phyloP scores from a whole-genome alignment of 2,329 filamentous ascomycete genomes.

The Talaromyces rugulosus region DNA sequence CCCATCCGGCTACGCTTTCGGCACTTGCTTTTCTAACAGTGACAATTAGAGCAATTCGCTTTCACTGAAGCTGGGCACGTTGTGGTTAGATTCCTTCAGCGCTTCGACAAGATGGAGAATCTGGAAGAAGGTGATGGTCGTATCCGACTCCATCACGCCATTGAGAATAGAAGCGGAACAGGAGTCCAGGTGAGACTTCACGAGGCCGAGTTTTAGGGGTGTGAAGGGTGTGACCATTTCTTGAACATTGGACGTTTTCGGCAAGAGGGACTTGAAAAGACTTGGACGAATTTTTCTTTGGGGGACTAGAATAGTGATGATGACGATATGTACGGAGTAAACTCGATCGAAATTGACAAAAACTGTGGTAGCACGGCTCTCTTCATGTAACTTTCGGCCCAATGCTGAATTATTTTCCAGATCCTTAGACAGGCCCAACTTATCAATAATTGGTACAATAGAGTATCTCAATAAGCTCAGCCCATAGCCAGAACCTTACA shows the following conservation, averaged over 20 bases:
- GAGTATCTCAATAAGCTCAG: background rate
- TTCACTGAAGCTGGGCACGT: constrained; percentile 12
- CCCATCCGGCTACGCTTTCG: background rate
- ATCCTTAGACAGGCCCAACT: no score
- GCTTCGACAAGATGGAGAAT: constrained; percentile 13
- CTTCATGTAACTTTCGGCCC: background rate
- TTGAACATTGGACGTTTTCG: background rate
- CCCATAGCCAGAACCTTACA: background rate
- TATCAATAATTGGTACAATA: background rate
- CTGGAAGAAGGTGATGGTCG: constrained; percentile 11
- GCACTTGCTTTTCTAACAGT: background rate
- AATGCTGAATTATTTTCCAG: background rate
- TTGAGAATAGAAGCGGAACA: constrained; percentile 13
- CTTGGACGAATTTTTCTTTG: background rate
- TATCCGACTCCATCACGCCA: constrained; percentile 13
- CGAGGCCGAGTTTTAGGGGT: constrained; percentile 1
- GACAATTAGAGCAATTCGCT: constrained; percentile 9
- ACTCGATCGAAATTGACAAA: background rate
- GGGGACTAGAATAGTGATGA: background rate
- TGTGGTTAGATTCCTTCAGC: constrained; percentile 9
- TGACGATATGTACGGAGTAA: background rate
- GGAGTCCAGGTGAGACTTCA: constrained; percentile 11
- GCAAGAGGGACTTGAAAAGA: background rate
- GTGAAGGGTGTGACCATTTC: background rate
- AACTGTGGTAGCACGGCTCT: background rate